A percentile compares a stretch with the other conserved stretches of the same genome.
Evolutionary conservation across 192 early-diverging fungal species (phyloP).

Genomic region (Cladochytrium replicatum): DNA sequence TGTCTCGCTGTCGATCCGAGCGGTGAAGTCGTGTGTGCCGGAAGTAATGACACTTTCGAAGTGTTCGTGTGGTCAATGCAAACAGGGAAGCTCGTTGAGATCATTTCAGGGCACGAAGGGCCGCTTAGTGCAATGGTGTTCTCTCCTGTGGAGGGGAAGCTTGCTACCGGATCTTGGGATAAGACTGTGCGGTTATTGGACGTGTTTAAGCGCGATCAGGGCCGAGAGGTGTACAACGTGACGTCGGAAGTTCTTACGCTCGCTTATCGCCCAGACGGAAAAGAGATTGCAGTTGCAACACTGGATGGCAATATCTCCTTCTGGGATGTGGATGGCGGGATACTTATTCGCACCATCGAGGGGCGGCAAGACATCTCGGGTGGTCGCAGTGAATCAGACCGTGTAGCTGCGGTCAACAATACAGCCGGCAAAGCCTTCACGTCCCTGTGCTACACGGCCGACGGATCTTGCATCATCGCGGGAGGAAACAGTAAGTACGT

Average conservation of each 20-base stretch:
- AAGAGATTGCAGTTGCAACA: slow-evolving; percentile 75
- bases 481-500: slow-evolving; percentile 94
- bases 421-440: slow-evolving; percentile 83
- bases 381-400: slow-evolving; percentile 73
- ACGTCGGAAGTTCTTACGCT: slow-evolving; percentile 76
- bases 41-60: slow-evolving; percentile 88
- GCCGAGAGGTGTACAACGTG: slow-evolving; percentile 70
- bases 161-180: slow-evolving; percentile 93
- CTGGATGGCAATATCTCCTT: slow-evolving; percentile 89
- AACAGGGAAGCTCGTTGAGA: slow-evolving; percentile 94
- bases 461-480: slow-evolving; percentile 82
- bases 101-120: slow-evolving; percentile 85
- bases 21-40: slow-evolving; percentile 95
- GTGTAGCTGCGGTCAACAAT: slow-evolving; percentile 69
- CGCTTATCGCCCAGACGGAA: slow-evolving; percentile 82
- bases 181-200: slow-evolving; percentile 82
- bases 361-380: slow-evolving; percentile 87
- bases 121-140: slow-evolving; percentile 81
- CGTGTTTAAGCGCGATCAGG: slow-evolving; percentile 76
- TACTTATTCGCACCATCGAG: slow-evolving; percentile 68
- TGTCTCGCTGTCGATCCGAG: slow-evolving; percentile 89
- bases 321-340: slow-evolving; percentile 78
- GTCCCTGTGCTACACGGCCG: slow-evolving; percentile 86
- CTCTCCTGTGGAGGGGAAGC: slow-evolving; percentile 65
- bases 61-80: slow-evolving; percentile 98